Evolutionary conservation across 176 grass and related monocot genomes (phyloP).

Genomic region (Coix lacrymajobi): DNA sequence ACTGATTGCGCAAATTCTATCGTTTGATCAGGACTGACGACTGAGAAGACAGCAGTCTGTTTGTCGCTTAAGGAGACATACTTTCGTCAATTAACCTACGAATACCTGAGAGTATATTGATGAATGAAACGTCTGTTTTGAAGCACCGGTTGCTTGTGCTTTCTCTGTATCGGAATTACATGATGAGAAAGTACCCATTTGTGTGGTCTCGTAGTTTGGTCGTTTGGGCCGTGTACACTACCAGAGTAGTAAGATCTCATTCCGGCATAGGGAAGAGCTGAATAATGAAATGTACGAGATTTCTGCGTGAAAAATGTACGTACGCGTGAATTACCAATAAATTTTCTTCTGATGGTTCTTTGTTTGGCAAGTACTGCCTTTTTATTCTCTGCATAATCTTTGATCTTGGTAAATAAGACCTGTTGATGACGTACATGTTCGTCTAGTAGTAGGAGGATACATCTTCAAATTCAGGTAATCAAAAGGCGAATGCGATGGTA

Average conservation of each 20-base stretch:
- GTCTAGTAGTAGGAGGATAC: not conserved
- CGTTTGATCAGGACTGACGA: not conserved
- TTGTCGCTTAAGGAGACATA: not conserved
- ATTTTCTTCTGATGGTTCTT: not conserved
- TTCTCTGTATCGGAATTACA: not conserved
- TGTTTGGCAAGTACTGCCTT: not conserved
- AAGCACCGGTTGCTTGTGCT: conserved; percentile 11
- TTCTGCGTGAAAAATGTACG: not conserved
- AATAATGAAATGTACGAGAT: conserved; percentile 30
- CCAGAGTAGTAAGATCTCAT: not conserved
- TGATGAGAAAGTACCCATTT: not conserved
- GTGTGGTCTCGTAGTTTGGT: not conserved
- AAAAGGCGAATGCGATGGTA: not conserved
- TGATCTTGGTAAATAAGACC: not conserved
- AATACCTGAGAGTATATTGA: not conserved
- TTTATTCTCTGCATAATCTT: not conserved
- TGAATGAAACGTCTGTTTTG: not conserved
- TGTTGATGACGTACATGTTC: not conserved
- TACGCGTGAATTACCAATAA: not conserved
- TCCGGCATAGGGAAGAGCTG: not conserved
- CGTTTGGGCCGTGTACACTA: conserved; percentile 1
- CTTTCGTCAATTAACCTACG: not conserved
- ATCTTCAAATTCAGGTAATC: not conserved
- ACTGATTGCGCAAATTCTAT: conserved; percentile 38
- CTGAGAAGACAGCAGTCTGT: not conserved